phyloP scores from a whole-genome alignment of 2,329 filamentous ascomycete genomes.

The Cadophora luteo-olivacea region DNA sequence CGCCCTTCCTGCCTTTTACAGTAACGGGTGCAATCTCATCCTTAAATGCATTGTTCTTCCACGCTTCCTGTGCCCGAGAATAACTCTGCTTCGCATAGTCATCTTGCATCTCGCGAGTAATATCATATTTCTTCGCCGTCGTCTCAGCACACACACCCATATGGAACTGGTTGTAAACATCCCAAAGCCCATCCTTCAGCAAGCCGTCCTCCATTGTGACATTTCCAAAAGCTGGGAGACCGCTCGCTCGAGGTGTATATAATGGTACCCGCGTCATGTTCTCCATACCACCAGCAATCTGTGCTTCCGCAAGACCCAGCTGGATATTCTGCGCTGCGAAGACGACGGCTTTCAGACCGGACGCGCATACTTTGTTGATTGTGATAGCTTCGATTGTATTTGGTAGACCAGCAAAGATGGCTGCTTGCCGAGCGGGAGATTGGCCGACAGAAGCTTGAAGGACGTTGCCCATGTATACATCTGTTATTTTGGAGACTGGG shows the following conservation, averaged over 20 bases:
- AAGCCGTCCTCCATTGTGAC: slow-evolving; percentile 89
- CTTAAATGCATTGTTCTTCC: slow-evolving; percentile 80
- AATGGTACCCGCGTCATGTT: slow-evolving; percentile 96
- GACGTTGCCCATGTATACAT: slow-evolving; percentile 98
- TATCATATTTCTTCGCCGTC: slow-evolving; percentile 84
- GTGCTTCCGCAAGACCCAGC: slow-evolving; percentile 84
- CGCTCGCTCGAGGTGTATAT: slow-evolving; percentile 83
- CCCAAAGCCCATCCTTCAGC: slow-evolving; percentile 93
- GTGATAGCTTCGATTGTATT: slow-evolving; percentile 86
- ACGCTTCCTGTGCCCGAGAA: slow-evolving; percentile 87
- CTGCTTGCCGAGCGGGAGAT: slow-evolving; percentile 88
- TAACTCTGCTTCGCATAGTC: slow-evolving; percentile 90
- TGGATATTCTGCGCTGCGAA: slow-evolving; percentile 95
- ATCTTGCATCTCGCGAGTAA: slow-evolving; percentile 88
- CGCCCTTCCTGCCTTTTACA: slow-evolving; percentile 83
- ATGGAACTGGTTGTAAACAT: slow-evolving; percentile 95
- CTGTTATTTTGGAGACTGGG: slow-evolving; percentile 79
- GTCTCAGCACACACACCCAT: slow-evolving; percentile 98
- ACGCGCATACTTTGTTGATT: slow-evolving; percentile 98
- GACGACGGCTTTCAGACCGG: slow-evolving; percentile 88
- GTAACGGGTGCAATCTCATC: slow-evolving; percentile 92
- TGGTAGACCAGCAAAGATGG: slow-evolving; percentile 85
- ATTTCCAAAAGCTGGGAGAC: slow-evolving; percentile 85
- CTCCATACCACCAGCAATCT: slow-evolving; percentile 96
- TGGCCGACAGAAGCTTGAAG: slow-evolving; percentile 85